Percentiles rank a stretch among this genome's conserved stretches.
Evolutionary conservation across 2,329 filamentous ascomycete genomes (phyloP).

Genomic region (Passalora sequoiae): DNA sequence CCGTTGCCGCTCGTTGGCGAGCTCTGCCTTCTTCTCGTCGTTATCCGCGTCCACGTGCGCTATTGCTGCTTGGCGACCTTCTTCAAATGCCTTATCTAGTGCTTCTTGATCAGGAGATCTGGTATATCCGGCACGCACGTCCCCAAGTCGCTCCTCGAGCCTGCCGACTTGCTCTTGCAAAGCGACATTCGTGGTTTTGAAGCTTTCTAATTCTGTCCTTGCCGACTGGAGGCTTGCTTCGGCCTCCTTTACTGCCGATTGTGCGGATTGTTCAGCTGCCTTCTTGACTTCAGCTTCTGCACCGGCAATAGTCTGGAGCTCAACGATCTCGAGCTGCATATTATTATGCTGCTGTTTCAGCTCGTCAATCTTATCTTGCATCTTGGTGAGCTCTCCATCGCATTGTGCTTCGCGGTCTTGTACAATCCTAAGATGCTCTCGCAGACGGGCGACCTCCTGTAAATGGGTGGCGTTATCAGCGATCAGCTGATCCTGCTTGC

Average conservation of each 20-base stretch:
- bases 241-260: no score
- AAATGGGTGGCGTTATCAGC: conserved; percentile 14
- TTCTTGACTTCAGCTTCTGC: no score
- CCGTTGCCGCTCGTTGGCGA: background rate
- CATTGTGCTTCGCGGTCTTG: background rate
- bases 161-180: no score
- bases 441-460: conserved; percentile 16
- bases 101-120: no score
- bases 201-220: no score
- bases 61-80: background rate
- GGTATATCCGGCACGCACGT: no score
- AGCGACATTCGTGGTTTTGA: no score
- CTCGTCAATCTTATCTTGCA: background rate
- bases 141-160: no score
- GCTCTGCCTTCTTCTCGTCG: background rate
- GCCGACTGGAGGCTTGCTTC: no score
- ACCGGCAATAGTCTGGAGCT: background rate
- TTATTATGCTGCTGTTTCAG: background rate
- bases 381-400: background rate
- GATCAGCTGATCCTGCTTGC: conserved; percentile 17
- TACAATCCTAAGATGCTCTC: conserved; percentile 15
- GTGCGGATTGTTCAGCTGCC: no score
- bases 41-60: background rate
- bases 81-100: background rate
- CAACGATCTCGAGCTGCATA: background rate